These are phyloP conservation scores for Colletotrichum lindemuthianum DNA, from an alignment of 2,329 filamentous ascomycete genomes.

Conservation along the genomic window DNA sequence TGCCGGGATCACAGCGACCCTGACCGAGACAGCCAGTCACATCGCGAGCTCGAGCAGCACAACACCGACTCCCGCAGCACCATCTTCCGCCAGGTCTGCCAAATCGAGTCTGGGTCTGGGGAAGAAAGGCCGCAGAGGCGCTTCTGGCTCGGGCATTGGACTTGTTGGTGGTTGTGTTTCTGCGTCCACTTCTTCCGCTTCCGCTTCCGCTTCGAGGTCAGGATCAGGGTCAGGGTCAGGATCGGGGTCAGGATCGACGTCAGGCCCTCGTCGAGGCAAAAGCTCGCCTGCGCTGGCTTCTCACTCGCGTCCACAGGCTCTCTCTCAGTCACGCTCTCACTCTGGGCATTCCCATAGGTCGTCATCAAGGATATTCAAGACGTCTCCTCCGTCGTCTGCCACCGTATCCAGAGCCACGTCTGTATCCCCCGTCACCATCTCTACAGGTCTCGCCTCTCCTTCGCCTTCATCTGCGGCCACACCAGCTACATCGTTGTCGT, in stretches of 20 bases:
- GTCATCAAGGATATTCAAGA: constrained; percentile 35
- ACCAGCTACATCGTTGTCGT: constrained; percentile 9
- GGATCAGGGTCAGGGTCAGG: too few relatives aligned
- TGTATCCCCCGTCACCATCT: constrained; percentile 25
- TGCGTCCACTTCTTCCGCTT: too few relatives aligned
- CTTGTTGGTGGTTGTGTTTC: constrained; percentile 6
- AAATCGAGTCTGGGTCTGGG: constrained; percentile 26
- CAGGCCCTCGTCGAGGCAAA: too few relatives aligned
- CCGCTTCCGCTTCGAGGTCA: too few relatives aligned
- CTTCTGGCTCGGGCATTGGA: constrained; percentile 7
- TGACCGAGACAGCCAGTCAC: constrained; percentile 25
- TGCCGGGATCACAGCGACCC: constrained; percentile 26
- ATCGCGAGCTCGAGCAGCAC: constrained; percentile 14
- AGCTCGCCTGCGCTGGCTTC: too few relatives aligned
- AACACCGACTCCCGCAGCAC: constrained; percentile 17
- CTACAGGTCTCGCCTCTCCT: constrained; percentile 1
- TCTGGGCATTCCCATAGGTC: constrained; percentile 19
- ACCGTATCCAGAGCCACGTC: constrained; percentile 29
- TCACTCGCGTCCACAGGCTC: too few relatives aligned
- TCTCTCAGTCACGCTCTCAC: neutral
- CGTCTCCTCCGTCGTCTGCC: constrained; percentile 31
- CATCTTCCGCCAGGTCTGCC: constrained; percentile 17
- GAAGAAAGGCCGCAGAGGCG: constrained; percentile 31
- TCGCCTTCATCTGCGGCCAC: constrained; percentile 4
- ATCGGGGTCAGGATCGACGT: too few relatives aligned